These are phyloP conservation scores for Miscanthus lutarioriparius DNA, from an alignment of 176 grass and related monocot species.

Conservation along the genomic window DNA sequence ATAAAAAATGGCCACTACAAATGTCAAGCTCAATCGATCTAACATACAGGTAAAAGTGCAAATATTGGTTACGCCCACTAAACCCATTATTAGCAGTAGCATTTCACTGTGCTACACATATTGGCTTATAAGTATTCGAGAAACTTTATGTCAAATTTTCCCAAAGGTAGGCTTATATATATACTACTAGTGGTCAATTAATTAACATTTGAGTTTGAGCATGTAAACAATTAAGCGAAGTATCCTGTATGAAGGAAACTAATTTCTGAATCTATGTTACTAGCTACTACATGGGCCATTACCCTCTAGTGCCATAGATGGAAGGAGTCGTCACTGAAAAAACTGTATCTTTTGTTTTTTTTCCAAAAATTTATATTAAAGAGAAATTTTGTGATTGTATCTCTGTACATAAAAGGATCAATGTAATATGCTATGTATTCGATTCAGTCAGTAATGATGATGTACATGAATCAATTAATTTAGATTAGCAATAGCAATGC, in stretches of 20 bases:
- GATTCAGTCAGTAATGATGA: background rate
- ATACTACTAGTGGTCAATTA: too few relatives aligned
- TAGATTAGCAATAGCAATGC: background rate
- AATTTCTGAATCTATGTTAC: background rate
- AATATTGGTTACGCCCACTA: background rate
- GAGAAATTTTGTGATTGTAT: background rate
- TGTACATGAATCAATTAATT: background rate
- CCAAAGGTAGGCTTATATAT: too few relatives aligned
- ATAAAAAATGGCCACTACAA: slow-evolving; percentile 26
- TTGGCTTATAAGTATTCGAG: background rate
- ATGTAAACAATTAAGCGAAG: background rate
- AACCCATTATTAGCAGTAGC: background rate
- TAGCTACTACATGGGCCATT: background rate
- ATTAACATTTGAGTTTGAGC: background rate
- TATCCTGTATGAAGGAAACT: background rate
- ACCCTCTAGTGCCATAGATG: background rate
- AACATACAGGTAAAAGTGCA: slow-evolving; percentile 5
- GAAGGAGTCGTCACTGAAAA: background rate
- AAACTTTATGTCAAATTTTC: background rate
- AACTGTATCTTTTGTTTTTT: background rate
- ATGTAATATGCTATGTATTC: background rate
- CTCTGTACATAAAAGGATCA: background rate
- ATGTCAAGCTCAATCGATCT: slow-evolving; percentile 24
- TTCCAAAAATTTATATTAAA: background rate
- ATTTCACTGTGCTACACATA: background rate